These are phyloP conservation scores for Mycena alexandri DNA, from an alignment of 768 basidiomycete genomes.

Conservation along the genomic window DNA sequence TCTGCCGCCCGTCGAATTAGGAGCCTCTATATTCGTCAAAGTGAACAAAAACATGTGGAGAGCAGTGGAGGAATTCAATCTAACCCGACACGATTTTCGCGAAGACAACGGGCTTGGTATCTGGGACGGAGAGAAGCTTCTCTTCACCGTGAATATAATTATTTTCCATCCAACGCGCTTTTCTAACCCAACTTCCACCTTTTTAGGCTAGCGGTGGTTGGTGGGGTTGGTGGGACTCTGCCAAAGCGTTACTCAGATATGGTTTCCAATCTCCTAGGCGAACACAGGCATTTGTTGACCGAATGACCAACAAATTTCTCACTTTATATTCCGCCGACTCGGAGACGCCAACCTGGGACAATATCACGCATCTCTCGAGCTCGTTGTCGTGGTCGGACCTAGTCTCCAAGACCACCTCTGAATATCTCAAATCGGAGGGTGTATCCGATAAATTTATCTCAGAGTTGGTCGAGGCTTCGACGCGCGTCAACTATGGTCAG, in stretches of 20 bases:
- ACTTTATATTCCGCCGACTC: constrained; percentile 61
- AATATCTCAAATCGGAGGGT: constrained; percentile 68
- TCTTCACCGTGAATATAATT: constrained; percentile 66
- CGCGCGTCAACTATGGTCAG: constrained; percentile 88
- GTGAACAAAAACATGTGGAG: constrained; percentile 79
- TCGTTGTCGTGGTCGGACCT: constrained; percentile 64
- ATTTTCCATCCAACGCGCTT: neutral
- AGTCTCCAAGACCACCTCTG: constrained; percentile 63
- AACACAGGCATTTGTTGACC: constrained; percentile 67
- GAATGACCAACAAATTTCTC: constrained; percentile 65
- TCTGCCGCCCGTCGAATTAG: constrained; percentile 80
- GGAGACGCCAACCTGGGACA: constrained; percentile 71
- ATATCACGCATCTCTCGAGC: constrained; percentile 68
- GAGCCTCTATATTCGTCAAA: constrained; percentile 88
- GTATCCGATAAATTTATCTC: constrained; percentile 69
- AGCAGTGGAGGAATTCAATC: constrained; percentile 84
- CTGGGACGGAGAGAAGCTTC: constrained; percentile 86
- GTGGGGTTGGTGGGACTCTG: constrained; percentile 78
- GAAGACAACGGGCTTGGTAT: constrained; percentile 71
- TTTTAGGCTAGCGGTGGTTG: constrained; percentile 47
- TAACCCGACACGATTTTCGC: constrained; percentile 64
- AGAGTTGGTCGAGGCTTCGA: constrained; percentile 85
- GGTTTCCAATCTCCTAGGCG: constrained; percentile 72
- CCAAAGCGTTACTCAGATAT: constrained; percentile 84
- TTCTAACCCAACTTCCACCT: neutral